Conservation (phyloP, 2,329 filamentous ascomycete genomes). For the Ploettnerulaceae sp. region DNA sequence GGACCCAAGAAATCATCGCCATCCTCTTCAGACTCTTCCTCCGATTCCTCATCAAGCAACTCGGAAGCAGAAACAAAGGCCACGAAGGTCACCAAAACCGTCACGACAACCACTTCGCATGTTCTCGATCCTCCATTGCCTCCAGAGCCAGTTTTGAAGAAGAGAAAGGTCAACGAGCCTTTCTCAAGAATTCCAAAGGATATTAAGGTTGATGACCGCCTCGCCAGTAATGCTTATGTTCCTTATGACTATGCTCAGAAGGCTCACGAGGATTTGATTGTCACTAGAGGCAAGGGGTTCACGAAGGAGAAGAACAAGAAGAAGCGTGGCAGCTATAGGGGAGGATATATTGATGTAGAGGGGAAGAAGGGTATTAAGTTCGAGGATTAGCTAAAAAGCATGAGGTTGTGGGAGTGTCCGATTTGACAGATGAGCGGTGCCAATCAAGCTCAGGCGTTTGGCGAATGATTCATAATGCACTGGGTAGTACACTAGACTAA, state of each 20-base stretch:
- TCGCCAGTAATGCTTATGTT: conserved; percentile 75
- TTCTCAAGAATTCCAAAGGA: conserved; percentile 74
- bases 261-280: conserved; percentile 80
- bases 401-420: neutral
- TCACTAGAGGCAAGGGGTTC: conserved; percentile 94
- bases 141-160: conserved; percentile 32
- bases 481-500: neutral
- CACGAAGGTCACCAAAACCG: conserved; percentile 28
- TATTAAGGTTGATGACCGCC: conserved; percentile 61
- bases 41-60: conserved; percentile 24
- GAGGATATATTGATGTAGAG: conserved; percentile 78
- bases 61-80: conserved; percentile 19
- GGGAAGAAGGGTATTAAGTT: conserved; percentile 90
- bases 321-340: conserved; percentile 85
- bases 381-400: conserved; percentile 59
- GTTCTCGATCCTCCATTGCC: conserved; percentile 34
- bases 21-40: conserved; percentile 25
- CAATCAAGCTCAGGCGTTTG: conserved; percentile 2
- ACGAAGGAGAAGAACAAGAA: conserved; percentile 99
- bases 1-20: conserved; percentile 24
- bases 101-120: conserved; percentile 37
- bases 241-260: conserved; percentile 83
- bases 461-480: conserved; percentile 7
- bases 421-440: neutral
- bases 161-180: conserved; percentile 52